Evolutionary conservation across 106 monocot genomes (phyloP).

Genomic region (Dactylorhiza incarnata): DNA sequence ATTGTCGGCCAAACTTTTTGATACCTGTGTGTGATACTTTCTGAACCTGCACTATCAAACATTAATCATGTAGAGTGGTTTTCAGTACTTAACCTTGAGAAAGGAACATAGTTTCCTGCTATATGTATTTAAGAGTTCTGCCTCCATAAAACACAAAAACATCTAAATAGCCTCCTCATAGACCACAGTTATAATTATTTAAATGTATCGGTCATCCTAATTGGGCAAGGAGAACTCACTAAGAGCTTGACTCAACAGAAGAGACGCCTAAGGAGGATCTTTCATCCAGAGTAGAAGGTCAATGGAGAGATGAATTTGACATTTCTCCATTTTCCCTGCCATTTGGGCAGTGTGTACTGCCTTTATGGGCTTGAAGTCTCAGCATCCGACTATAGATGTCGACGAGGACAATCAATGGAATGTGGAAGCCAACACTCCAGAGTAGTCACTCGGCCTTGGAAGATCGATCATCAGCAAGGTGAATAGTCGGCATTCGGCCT

Average conservation of each 20-base stretch:
- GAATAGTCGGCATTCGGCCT: too few species aligned
- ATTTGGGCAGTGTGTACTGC: too few species aligned
- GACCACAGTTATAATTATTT: not conserved
- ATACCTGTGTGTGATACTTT: not conserved
- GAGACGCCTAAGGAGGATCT: too few species aligned
- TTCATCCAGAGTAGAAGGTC: too few species aligned
- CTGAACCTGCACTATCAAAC: not conserved
- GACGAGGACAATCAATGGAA: too few species aligned
- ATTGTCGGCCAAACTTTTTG: not conserved
- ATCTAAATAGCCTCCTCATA: not conserved
- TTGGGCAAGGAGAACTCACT: not conserved
- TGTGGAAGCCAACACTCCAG: too few species aligned
- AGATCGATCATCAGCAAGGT: too few species aligned
- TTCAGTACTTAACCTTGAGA: not conserved
- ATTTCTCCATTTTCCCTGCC: too few species aligned
- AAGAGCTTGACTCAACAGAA: not conserved
- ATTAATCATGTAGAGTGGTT: not conserved
- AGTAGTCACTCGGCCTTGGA: too few species aligned
- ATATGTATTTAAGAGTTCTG: not conserved
- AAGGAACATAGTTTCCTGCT: not conserved
- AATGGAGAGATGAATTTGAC: too few species aligned
- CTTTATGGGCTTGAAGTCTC: too few species aligned
- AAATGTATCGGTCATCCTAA: not conserved
- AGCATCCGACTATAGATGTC: too few species aligned
- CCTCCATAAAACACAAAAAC: not conserved